These are phyloP conservation scores for Zalerion maritima DNA, from an alignment of 495 filamentous ascomycete genomes.

Conservation along the genomic window DNA sequence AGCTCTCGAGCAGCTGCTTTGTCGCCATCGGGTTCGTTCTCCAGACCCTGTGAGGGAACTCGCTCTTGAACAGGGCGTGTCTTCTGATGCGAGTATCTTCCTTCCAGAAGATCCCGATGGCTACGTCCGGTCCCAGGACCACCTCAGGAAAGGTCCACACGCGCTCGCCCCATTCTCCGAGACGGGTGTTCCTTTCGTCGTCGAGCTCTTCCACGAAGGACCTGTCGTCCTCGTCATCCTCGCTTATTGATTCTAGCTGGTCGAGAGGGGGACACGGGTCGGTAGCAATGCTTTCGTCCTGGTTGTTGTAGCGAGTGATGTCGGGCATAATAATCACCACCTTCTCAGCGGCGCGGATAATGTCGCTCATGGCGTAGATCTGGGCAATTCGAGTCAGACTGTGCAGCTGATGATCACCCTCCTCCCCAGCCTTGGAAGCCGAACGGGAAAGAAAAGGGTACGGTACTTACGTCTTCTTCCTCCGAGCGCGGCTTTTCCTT, in stretches of 20 bases:
- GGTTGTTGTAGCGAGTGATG: neutral
- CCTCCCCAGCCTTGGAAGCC: too few species aligned
- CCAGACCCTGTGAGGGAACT: conserved; percentile 15
- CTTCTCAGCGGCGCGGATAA: conserved; percentile 19
- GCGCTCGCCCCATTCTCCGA: conserved; percentile 26
- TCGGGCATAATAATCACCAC: conserved; percentile 16
- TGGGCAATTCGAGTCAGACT: too few species aligned
- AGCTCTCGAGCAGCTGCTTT: conserved; percentile 16
- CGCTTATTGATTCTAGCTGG: too few species aligned
- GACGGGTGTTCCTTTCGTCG: too few species aligned
- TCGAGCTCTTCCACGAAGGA: conserved; percentile 12
- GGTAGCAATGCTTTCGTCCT: too few species aligned
- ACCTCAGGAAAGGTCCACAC: conserved; percentile 35
- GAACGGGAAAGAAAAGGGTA: too few species aligned
- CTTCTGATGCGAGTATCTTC: conserved; percentile 6
- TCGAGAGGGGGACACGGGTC: too few species aligned
- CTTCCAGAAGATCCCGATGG: too few species aligned
- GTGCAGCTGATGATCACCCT: too few species aligned
- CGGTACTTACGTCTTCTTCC: too few species aligned
- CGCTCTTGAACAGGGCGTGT: conserved; percentile 13
- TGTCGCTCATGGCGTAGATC: conserved; percentile 25
- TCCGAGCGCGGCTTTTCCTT: too few species aligned
- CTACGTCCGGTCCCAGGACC: conserved; percentile 18
- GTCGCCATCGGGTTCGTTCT: conserved; percentile 5
- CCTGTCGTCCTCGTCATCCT: neutral